Evolutionary conservation across 2,329 filamentous ascomycete genomes (phyloP), one percentile per base, ranked within the genome.

Genomic region (Curvularia sp.): DNA sequence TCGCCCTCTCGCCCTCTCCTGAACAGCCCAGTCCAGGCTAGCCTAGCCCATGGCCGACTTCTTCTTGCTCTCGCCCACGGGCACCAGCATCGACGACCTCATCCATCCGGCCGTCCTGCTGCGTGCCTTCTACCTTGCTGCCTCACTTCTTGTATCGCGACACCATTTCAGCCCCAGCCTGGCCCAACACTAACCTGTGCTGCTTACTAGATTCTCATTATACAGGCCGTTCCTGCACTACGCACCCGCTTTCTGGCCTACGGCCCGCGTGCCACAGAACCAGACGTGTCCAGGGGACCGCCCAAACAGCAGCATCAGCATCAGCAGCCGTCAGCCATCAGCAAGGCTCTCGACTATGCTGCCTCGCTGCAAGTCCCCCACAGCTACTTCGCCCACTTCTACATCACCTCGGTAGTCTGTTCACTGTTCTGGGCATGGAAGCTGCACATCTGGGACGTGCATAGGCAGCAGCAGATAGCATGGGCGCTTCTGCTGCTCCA

Each of bases 321-420:
- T 28, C 56, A 60, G 49, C 49, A 52, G 43, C n/a, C 61, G 38
- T 61, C 64, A 13, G 15, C 46, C 18, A 6, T 69, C 45, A 53
- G 46, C 18, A 63, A 56, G 21, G 49, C 81, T 45, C 78, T 87
- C 58, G 85, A 87, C 67, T 73, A 72, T 56, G 69, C 85, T 19
- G 82, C 85, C 32, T 78, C 76, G 36, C 75, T 84, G 65, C 85
- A 86, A 72, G 89, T 97, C 34, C 93, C 94, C 21, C 95, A 98
- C 78, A 85, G 85, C 61, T 98, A 91, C 88, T 98, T 98, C 77
- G 84, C 83, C 42, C 90, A 95, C 68, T 98, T 97, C 79, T 98
- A 99, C 75, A 72, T 90, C 52, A 75, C 87, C 34, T 94, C 91
- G 3, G 79, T 93, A 4, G 72, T 80, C 1, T 87, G 86, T 58